phyloP scores from a whole-genome alignment of 164 flowering plant genomes.

The Kingdonia uniflora region DNA sequence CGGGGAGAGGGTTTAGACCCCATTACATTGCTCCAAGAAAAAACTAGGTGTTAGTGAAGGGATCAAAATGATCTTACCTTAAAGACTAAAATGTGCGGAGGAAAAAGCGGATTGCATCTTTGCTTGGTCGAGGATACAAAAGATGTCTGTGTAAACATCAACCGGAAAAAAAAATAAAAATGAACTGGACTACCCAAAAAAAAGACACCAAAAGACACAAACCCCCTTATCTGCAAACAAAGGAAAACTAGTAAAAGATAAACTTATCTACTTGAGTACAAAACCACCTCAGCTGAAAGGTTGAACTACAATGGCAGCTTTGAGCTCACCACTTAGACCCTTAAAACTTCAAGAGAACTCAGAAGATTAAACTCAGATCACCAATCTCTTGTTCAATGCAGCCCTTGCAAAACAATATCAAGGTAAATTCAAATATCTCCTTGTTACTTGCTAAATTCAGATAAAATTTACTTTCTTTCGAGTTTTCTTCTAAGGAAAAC shows the following conservation, averaged over 20 bases:
- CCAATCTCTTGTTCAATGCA: slow-evolving; percentile 45
- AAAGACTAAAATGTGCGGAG: too few species aligned
- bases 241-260: neutral
- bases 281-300: slow-evolving; percentile 1
- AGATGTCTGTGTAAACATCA: neutral
- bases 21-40: too few species aligned
- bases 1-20: too few species aligned
- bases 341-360: slow-evolving; percentile 10
- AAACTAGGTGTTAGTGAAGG: too few species aligned
- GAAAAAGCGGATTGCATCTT: too few species aligned
- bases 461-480: neutral
- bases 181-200: neutral
- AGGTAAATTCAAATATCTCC: slow-evolving; percentile 25
- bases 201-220: neutral
- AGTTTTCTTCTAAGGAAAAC: neutral
- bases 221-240: slow-evolving; percentile 10
- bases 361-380: slow-evolving; percentile 15
- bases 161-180: neutral
- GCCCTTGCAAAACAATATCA: slow-evolving; percentile 55
- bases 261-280: slow-evolving; percentile 11
- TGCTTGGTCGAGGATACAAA: too few species aligned
- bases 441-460: neutral
- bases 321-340: slow-evolving; percentile 37
- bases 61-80: too few species aligned
- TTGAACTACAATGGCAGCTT: slow-evolving; percentile 39